A percentile compares a stretch with the other conserved stretches of the same genome.
Evolutionary conservation across 805 yeast genomes (phyloP).

Genomic region (Pichia paraexigua): DNA sequence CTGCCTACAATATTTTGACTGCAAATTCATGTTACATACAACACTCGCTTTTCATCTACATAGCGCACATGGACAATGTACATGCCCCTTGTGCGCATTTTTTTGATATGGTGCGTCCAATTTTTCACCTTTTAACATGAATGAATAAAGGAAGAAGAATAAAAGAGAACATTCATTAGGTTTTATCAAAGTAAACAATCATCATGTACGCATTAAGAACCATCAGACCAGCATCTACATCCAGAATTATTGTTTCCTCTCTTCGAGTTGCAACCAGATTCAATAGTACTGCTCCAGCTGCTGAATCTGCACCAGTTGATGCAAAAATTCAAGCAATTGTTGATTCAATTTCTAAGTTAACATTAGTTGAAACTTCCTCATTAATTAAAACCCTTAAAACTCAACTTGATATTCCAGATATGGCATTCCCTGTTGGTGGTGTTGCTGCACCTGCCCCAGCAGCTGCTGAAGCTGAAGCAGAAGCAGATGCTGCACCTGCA

Average conservation of each 20-base stretch:
- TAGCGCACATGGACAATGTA: background rate
- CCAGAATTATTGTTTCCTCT: background rate
- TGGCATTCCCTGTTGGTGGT: conserved; percentile 69
- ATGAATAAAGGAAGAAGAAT: background rate
- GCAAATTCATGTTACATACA: background rate
- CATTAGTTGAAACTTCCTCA: conserved; percentile 88
- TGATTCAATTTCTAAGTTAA: conserved; percentile 81
- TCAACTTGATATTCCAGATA: conserved; percentile 88
- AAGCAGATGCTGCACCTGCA: conserved; percentile 65
- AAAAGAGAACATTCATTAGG: no score
- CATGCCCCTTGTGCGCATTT: background rate
- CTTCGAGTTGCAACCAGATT: conserved; percentile 24
- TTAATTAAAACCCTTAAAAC: conserved; percentile 73
- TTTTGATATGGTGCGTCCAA: background rate
- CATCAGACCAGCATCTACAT: conserved; percentile 4
- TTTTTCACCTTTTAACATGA: background rate
- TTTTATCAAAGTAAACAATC: background rate
- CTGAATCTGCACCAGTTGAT: conserved; percentile 49
- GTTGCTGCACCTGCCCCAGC: conserved; percentile 54
- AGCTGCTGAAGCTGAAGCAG: conserved; percentile 63
- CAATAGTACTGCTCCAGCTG: conserved; percentile 39
- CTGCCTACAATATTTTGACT: no score
- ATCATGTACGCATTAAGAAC: conserved; percentile 8
- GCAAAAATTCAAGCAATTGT: conserved; percentile 86
- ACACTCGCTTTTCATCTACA: background rate